These are phyloP conservation scores for Aspergillus fumigatiaffinis DNA, from an alignment of 2,329 filamentous ascomycete genomes.

Conservation along the genomic window DNA sequence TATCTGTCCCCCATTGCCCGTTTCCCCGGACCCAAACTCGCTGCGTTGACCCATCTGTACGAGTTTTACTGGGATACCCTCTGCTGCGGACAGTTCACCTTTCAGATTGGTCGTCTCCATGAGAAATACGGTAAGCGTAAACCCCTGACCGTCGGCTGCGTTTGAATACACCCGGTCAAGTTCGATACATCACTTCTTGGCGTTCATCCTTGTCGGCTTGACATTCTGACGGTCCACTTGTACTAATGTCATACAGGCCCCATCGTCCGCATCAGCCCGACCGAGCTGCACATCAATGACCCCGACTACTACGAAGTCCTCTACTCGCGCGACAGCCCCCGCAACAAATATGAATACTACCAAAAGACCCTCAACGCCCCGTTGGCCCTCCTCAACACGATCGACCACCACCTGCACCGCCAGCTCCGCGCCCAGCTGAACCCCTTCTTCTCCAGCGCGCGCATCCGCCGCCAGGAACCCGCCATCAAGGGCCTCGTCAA, in stretches of 20 bases:
- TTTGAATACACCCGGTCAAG: background rate
- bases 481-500: conserved; percentile 19
- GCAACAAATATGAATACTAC: conserved; percentile 28
- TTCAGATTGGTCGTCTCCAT: conserved; percentile 19
- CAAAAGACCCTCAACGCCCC: conserved; percentile 26
- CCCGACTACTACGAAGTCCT: conserved; percentile 26
- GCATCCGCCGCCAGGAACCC: conserved; percentile 24
- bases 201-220: background rate
- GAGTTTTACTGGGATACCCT: conserved; percentile 26
- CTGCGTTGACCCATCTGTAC: conserved; percentile 20
- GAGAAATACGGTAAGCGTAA: conserved; percentile 23
- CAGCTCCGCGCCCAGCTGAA: conserved; percentile 31
- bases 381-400: conserved; percentile 28
- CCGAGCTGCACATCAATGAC: conserved; percentile 31
- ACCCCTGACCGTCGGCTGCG: background rate
- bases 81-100: conserved; percentile 20
- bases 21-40: conserved; percentile 23
- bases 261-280: conserved; percentile 31
- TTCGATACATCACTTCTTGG: background rate
- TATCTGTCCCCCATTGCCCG: conserved; percentile 21
- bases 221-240: background rate
- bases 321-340: conserved; percentile 27
- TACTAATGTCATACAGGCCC: conserved; percentile 17
- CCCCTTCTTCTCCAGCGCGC: conserved; percentile 31
- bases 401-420: conserved; percentile 30